phyloP scores from a whole-genome alignment of 83 land plant genomes.

The Picea mariana region DNA sequence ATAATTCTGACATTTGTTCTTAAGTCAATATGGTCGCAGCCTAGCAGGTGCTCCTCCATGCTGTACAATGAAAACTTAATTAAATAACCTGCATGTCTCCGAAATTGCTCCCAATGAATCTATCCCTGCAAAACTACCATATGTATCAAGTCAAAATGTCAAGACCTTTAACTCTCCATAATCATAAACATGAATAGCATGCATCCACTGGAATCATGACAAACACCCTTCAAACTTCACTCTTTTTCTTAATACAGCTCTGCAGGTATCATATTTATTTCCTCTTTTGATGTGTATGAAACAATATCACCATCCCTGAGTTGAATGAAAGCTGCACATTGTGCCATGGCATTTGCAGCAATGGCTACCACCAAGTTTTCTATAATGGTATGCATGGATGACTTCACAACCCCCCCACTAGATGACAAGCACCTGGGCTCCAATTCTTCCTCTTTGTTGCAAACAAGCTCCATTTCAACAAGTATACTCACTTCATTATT shows the following conservation, averaged over 20 bases:
- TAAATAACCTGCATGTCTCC: too few relatives aligned
- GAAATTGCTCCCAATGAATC: too few relatives aligned
- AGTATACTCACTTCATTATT: conserved; percentile 11
- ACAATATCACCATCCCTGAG: conserved; percentile 62
- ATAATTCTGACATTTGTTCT: too few relatives aligned
- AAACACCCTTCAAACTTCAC: conserved; percentile 38
- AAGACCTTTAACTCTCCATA: conserved; percentile 30
- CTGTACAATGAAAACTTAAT: too few relatives aligned
- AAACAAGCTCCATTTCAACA: conserved; percentile 48
- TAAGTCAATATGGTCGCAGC: too few relatives aligned
- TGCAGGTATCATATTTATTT: conserved; percentile 3
- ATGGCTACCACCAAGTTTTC: conserved; percentile 44
- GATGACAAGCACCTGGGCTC: conserved; percentile 32
- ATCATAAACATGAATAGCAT: conserved; percentile 33
- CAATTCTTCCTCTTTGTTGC: conserved; percentile 36
- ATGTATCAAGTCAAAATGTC: conserved; percentile 71
- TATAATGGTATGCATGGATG: conserved; percentile 21
- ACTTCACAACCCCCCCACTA: conserved; percentile 59
- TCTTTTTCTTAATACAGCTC: conserved; percentile 3
- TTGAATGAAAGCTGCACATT: conserved; percentile 66
- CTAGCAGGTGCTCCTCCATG: too few relatives aligned
- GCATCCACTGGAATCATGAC: conserved; percentile 88
- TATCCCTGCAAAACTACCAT: too few relatives aligned
- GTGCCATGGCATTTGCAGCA: conserved; percentile 39
- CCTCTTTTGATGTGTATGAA: conserved; percentile 42